phyloP scores from a whole-genome alignment of 2,329 filamentous ascomycete genomes.

The Neospermospora avenae region DNA sequence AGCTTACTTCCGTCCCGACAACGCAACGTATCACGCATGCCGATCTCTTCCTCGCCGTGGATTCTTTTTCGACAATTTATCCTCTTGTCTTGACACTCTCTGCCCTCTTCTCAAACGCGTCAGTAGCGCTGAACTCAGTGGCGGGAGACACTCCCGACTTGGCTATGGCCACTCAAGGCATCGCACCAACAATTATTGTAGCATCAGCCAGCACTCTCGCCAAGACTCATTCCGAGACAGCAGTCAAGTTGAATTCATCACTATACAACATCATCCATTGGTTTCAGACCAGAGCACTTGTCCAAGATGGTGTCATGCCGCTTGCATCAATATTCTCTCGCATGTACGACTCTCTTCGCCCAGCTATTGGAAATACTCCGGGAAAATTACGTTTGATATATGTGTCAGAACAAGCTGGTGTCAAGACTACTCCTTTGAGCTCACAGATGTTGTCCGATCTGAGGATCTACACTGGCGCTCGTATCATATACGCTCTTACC shows the following conservation, averaged over 20 bases:
- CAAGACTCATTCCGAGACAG: constrained; percentile 61
- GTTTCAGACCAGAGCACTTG: constrained; percentile 66
- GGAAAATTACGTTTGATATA: constrained; percentile 80
- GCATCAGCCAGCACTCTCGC: constrained; percentile 71
- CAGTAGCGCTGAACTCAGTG: constrained; percentile 84
- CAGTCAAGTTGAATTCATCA: constrained; percentile 55
- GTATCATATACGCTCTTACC: constrained; percentile 82
- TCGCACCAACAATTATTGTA: constrained; percentile 80
- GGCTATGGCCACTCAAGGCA: constrained; percentile 65
- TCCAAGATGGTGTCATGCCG: constrained; percentile 70
- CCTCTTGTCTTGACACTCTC: constrained; percentile 76
- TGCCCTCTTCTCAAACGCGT: constrained; percentile 80
- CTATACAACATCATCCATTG: constrained; percentile 67
- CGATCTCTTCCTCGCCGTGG: constrained; percentile 83
- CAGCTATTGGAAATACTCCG: constrained; percentile 56
- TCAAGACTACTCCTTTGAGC: constrained; percentile 60
- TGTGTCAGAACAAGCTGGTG: constrained; percentile 69
- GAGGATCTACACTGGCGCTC: constrained; percentile 73
- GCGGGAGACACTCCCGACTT: constrained; percentile 72
- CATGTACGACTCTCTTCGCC: constrained; percentile 57
- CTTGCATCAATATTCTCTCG: constrained; percentile 59
- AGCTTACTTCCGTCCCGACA: constrained; percentile 72
- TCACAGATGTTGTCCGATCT: constrained; percentile 73
- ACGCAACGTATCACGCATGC: constrained; percentile 68
- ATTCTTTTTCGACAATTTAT: constrained; percentile 76